phyloP scores from a whole-genome alignment of 148 eudicot species.

The Diospyros kaki region DNA sequence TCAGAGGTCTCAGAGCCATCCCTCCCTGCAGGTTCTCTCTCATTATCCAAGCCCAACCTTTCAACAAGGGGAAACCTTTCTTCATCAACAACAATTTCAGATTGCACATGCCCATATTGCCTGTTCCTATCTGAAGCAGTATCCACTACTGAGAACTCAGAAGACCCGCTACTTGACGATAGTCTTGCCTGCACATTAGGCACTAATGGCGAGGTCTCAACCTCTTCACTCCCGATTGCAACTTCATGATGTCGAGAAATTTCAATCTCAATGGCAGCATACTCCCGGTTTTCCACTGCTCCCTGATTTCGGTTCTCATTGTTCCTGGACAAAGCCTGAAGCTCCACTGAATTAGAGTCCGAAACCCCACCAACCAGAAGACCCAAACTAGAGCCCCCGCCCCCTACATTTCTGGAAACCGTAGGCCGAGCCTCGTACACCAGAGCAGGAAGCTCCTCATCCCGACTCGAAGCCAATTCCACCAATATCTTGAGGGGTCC shows the following conservation, averaged over 20 bases:
- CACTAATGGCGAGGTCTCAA: conserved; percentile 47
- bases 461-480: conserved; percentile 67
- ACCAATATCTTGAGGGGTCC: conserved; percentile 88
- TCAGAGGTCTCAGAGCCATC: conserved; percentile 17
- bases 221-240: conserved; percentile 33
- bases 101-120: conserved; percentile 4
- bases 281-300: not conserved
- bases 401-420: conserved; percentile 25
- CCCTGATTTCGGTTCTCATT: conserved; percentile 1
- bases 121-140: not conserved
- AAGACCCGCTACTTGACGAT: conserved; percentile 6
- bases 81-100: conserved; percentile 33
- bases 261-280: not conserved
- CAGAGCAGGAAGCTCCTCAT: conserved; percentile 88
- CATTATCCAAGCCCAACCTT: conserved; percentile 20
- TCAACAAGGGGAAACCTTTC: conserved; percentile 44
- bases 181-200: conserved; percentile 30
- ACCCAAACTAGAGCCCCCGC: conserved; percentile 34
- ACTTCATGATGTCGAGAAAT: conserved; percentile 9
- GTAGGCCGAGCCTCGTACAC: conserved; percentile 81
- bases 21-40: conserved; percentile 15
- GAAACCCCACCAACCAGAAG: conserved; percentile 56
- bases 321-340: conserved; percentile 28
- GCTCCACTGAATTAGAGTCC: conserved; percentile 48
- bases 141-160: conserved; percentile 9